Percentiles rank a stretch among this genome's conserved stretches.
phyloP scores from a whole-genome alignment of 148 eudicot species.

The Hydrangea macrophylla region DNA sequence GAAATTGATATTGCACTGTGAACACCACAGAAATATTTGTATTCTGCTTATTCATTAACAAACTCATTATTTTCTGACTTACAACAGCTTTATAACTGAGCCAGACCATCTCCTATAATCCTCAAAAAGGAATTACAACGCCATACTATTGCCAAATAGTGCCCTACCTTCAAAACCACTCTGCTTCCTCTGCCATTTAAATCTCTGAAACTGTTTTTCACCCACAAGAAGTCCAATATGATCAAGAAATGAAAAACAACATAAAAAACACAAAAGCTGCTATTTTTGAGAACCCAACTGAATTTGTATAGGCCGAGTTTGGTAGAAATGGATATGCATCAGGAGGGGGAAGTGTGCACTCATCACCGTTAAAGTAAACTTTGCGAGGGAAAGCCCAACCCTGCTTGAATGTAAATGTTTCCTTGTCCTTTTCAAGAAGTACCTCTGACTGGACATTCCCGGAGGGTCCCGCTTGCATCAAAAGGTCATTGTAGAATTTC shows the following conservation, averaged over 20 bases:
- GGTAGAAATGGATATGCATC: constrained; percentile 72
- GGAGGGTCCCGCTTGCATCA: constrained; percentile 67
- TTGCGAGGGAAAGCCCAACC: constrained; percentile 87
- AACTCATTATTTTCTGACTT: not conserved
- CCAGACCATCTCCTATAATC: not conserved
- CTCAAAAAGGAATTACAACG: not conserved
- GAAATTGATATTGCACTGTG: not conserved
- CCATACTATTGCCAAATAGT: not conserved
- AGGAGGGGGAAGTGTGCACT: constrained; percentile 80
- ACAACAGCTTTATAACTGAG: not conserved
- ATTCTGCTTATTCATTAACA: not conserved
- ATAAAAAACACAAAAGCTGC: constrained; percentile 22
- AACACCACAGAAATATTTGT: not conserved
- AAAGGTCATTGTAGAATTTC: constrained; percentile 66
- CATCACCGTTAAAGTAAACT: constrained; percentile 84
- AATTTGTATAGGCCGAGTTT: constrained; percentile 32
- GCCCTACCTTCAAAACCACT: not conserved
- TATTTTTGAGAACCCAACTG: constrained; percentile 12
- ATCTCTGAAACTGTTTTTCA: not conserved
- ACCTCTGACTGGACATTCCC: constrained; percentile 81
- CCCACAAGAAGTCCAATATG: not conserved
- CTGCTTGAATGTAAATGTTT: constrained; percentile 62
- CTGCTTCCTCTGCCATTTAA: not conserved
- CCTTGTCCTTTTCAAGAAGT: constrained; percentile 52
- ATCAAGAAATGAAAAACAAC: constrained; percentile 17